Evolutionary conservation across 2,329 filamentous ascomycete species (phyloP).

Genomic region (Aspergillus sp.): DNA sequence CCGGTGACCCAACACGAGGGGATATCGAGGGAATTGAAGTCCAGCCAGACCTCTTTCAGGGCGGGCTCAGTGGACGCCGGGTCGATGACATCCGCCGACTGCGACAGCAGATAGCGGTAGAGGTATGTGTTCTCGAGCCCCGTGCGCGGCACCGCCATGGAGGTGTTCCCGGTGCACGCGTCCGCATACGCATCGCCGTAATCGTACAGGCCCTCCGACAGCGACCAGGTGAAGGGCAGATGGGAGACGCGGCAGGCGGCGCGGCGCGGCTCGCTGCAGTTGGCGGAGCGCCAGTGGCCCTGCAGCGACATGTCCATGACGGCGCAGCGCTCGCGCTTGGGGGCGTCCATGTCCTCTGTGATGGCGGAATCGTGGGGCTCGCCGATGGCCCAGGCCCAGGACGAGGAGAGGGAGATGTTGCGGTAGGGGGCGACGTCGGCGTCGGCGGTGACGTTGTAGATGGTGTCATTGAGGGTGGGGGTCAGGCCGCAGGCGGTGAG

Average conservation of each 20-base stretch:
- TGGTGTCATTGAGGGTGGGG: conserved; percentile 56
- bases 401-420: conserved; percentile 49
- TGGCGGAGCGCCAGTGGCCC: conserved; percentile 59
- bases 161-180: conserved; percentile 50
- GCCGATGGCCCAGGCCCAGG: conserved; percentile 61
- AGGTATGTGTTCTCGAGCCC: conserved; percentile 64
- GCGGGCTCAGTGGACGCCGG: conserved; percentile 24
- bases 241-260: conserved; percentile 57
- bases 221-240: conserved; percentile 58
- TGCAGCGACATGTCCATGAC: conserved; percentile 47
- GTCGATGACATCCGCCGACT: conserved; percentile 26
- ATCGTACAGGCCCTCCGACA: conserved; percentile 44
- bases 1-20: conserved; percentile 62
- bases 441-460: conserved; percentile 53
- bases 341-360: conserved; percentile 21
- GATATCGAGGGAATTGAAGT: conserved; percentile 60
- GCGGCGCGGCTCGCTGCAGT: conserved; percentile 53
- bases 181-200: conserved; percentile 46
- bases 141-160: conserved; percentile 59
- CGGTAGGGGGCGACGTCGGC: conserved; percentile 47
- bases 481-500: conserved; percentile 60
- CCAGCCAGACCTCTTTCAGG: conserved; percentile 51
- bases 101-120: conserved; percentile 39
- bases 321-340: conserved; percentile 54
- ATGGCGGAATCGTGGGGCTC: conserved; percentile 53